phyloP scores from a whole-genome alignment of 148 eudicot species.

The Rhododendron henanense region DNA sequence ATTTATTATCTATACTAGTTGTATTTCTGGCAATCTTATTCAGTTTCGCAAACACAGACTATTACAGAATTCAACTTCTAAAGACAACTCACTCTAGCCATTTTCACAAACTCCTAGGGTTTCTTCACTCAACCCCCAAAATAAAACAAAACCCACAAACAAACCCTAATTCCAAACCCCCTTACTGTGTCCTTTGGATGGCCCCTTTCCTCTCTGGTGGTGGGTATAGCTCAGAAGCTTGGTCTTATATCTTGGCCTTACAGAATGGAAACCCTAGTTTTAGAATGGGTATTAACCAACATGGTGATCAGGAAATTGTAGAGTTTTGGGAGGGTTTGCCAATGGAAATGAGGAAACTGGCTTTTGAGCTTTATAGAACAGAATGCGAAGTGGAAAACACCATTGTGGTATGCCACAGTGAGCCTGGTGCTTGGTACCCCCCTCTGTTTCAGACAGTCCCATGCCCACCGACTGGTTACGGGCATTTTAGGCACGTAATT shows the following conservation, averaged over 20 bases:
- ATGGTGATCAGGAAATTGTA: conserved; percentile 47
- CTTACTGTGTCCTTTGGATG: conserved; percentile 65
- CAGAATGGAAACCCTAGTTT: conserved; percentile 26
- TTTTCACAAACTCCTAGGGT: conserved; percentile 6
- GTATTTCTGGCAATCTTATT: conserved; percentile 38
- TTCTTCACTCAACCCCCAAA: conserved; percentile 14
- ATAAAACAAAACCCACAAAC: not conserved
- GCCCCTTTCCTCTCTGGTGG: conserved; percentile 76
- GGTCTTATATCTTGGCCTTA: conserved; percentile 65
- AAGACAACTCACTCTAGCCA: conserved; percentile 12
- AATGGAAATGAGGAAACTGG: conserved; percentile 32
- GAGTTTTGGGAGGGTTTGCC: conserved; percentile 76
- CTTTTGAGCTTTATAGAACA: conserved; percentile 36
- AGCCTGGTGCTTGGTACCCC: conserved; percentile 82
- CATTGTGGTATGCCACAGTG: conserved; percentile 67
- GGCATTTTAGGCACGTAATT: conserved; percentile 37
- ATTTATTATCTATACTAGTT: conserved; percentile 25
- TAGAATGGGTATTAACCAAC: conserved; percentile 50
- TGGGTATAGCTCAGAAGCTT: conserved; percentile 80
- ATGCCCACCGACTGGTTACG: conserved; percentile 52
- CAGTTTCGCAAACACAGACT: conserved; percentile 23
- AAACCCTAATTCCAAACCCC: conserved; percentile 22
- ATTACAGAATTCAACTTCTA: conserved; percentile 6
- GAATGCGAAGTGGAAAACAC: conserved; percentile 43
- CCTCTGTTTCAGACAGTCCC: conserved; percentile 51